Base-by-base conservation (phyloP, 192 early-diverging fungal genomes). In the Thoreauomyces humboldtii region DNA sequence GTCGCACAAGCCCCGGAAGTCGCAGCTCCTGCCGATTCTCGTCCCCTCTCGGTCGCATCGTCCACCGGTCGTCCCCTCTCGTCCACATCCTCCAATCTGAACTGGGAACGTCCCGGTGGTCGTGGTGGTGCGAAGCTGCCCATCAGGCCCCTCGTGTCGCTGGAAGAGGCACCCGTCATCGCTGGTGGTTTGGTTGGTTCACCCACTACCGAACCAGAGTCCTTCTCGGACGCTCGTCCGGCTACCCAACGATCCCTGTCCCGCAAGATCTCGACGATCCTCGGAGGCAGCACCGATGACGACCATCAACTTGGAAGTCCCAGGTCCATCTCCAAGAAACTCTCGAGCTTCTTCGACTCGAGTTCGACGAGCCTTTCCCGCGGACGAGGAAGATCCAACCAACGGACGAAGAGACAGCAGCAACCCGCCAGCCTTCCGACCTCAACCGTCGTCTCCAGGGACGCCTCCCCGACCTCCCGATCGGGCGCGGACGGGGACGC, bases 201-300 rank as follows among this genome's bases (percentile, higher is more conserved):
- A 17, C 11, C 11, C 11, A 41, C 38, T 9, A 41, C 38, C n/a
- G n/a, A n/a, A n/a, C n/a, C n/a, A 52, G 55, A 57, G 19, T 15
- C 38, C 11, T 36, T 25, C 55, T n/a, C 33, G 14, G 11, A 15
- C 11, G 38, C 35, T 21, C 31, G 17, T 36, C 14, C 31, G 2
- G 12, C 35, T 36, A 19, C 33, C 55, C 34, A 57, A 15, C 17
- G 27, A 34, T 57, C 55, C 3, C 35, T 57, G 34, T 34, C 34
- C 2, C 55, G 55, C 34, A 57, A 57, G 33, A 4, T 57, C 2
- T 57, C 55, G 6, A 57, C 55, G 32, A 37, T 57, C 33, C 38
- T 57, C 38, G 55, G 35, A 9, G 25, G 44, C 44, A 3, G 44
- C 44, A 14, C 5, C 44, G 12, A 24, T 24, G 14, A 46, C 44